Evolutionary conservation across 257 asterid genomes (phyloP), one percentile per base, ranked within the genome.

Genomic region (Ehretia macrophylla): DNA sequence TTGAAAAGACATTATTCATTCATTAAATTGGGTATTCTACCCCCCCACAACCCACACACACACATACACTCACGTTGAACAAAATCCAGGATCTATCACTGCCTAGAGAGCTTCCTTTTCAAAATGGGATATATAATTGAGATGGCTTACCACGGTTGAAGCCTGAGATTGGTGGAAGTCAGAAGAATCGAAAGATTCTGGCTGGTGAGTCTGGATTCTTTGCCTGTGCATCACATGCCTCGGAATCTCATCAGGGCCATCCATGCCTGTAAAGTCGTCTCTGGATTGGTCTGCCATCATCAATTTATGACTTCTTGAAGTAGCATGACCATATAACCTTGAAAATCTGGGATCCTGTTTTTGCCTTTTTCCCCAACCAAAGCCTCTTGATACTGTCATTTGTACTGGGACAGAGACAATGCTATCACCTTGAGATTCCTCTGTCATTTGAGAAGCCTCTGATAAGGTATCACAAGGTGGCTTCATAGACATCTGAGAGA

Each of bases 381-480:
- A 80, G 32, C 81, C 62, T 19, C 56, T 68, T 5, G 86, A 89
- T 50, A 71, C 63, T 17, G 87, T 39, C 57, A 69, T 66, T 44
- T 76, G 81, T 20, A 67, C 73, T 0, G 99, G 95, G 49, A 81
- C 81, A 0, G 95, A 84, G 9, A 68, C 79, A 17, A 65, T 66
- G 66, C 84, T 88, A 35, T 85, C 72, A 5, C 23, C 79, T 8
- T 79, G 77, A 21, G 95, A 83, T 56, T 72, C 85, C 45, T 74
- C 76, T 0, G 91, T 75, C 59, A 66, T 58, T 42, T 81, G 90
- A 17, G 98, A 85, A 58, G 76, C 71, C 63, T 83, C 94, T 0
- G 99, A 89, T 45, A 69, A 75, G 5, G 99, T 79, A 48, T 86
- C 96, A 4, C 56, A 63, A 10, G 93, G 65, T 52, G 27, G 14